phyloP scores from a whole-genome alignment of 495 filamentous ascomycete genomes.

The Mytilinidion resinicola region DNA sequence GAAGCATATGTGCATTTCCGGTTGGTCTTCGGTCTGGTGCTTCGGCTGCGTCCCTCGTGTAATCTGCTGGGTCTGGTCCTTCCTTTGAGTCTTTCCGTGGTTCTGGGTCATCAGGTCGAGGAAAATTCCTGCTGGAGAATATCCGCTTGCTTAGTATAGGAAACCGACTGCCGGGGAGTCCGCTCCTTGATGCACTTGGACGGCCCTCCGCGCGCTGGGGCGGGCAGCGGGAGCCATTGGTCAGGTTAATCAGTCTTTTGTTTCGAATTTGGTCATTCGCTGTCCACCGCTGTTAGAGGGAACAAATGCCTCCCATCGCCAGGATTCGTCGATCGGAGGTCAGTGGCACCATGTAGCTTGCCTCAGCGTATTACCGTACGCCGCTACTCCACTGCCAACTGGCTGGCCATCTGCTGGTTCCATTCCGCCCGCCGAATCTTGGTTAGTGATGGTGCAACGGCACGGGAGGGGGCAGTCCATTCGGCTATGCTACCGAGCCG shows the following conservation, averaged over 20 bases:
- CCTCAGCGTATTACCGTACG: slow-evolving; percentile 9
- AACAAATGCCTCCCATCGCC: slow-evolving; percentile 13
- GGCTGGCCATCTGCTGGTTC: background rate
- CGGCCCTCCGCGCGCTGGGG: slow-evolving; percentile 5
- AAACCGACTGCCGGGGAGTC: slow-evolving; percentile 10
- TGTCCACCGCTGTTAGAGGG: background rate
- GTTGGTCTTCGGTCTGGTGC: slow-evolving; percentile 9
- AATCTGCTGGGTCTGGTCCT: slow-evolving; percentile 1
- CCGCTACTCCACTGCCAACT: background rate
- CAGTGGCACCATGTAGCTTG: slow-evolving; percentile 21
- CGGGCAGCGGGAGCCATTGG: slow-evolving; percentile 10
- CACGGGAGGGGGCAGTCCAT: slow-evolving; percentile 5
- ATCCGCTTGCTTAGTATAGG: slow-evolving; percentile 17
- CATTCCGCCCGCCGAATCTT: background rate
- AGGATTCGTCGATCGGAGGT: slow-evolving; percentile 1
- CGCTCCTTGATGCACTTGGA: slow-evolving; percentile 20
- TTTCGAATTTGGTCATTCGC: slow-evolving; percentile 19
- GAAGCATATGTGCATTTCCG: slow-evolving; percentile 13
- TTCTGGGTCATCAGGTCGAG: slow-evolving; percentile 2
- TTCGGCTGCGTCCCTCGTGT: background rate
- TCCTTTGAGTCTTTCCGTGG: slow-evolving; percentile 1
- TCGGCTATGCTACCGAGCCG: slow-evolving; percentile 21
- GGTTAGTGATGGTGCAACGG: slow-evolving; percentile 7
- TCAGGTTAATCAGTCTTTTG: slow-evolving; percentile 17
- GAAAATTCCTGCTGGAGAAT: slow-evolving; percentile 13